A percentile compares a stretch with the other conserved stretches of the same genome.
Conservation (phyloP, 495 filamentous ascomycete genomes). For the Neurospora sp. region DNA sequence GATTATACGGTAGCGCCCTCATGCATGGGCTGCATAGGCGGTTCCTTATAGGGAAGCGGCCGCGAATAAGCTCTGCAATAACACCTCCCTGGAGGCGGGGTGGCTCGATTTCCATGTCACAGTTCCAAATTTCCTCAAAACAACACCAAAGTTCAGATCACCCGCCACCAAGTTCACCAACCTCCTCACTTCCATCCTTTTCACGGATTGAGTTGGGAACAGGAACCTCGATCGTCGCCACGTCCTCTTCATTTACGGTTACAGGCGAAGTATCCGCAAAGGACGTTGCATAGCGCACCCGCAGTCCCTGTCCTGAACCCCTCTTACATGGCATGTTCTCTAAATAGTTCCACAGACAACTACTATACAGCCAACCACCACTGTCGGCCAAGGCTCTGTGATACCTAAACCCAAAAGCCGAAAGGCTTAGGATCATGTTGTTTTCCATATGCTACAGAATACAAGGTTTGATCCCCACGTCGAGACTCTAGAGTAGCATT, state of each 20-base stretch:
- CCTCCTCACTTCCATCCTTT: not conserved
- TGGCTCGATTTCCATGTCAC: not conserved
- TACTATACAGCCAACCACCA: no score
- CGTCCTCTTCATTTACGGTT: not conserved
- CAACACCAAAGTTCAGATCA: not conserved
- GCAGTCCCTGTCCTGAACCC: not conserved
- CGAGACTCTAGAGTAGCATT: not conserved
- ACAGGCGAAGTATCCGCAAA: not conserved
- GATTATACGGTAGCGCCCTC: not conserved
- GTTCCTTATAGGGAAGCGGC: not conserved
- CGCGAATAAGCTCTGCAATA: not conserved
- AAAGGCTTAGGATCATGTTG: not conserved
- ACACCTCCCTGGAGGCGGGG: not conserved
- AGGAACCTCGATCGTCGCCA: not conserved
- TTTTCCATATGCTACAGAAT: not conserved
- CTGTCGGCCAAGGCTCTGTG: not conserved
- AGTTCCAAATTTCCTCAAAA: not conserved
- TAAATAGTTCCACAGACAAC: not conserved
- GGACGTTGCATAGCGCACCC: not conserved
- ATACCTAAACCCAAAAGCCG: no score
- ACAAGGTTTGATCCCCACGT: not conserved
- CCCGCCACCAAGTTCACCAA: no score
- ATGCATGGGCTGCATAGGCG: not conserved
- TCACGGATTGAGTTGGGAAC: not conserved
- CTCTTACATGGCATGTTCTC: not conserved